These are phyloP conservation scores for Plasmopara viticola DNA, from an alignment of 352 stramenopile genomes.

Conservation along the genomic window DNA sequence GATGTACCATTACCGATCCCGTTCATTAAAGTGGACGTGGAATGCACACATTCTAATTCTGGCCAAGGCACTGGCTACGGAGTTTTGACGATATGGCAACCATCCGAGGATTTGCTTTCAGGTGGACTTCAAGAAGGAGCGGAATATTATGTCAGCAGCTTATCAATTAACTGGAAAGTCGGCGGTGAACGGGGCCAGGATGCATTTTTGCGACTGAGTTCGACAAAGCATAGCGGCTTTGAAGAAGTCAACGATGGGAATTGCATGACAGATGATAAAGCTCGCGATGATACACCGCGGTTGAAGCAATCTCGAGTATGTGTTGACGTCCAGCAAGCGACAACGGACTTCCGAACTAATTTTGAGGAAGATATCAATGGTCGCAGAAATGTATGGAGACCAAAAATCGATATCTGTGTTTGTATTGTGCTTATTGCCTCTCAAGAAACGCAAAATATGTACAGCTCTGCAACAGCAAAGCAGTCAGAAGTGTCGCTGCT, in stretches of 20 bases:
- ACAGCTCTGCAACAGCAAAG: slow-evolving; percentile 16
- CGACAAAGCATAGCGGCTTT: slow-evolving; percentile 52
- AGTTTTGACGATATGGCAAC: slow-evolving; percentile 61
- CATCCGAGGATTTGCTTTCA: slow-evolving; percentile 44
- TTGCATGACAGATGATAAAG: slow-evolving; percentile 1
- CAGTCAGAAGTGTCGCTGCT: slow-evolving; percentile 16
- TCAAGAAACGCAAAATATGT: slow-evolving; percentile 24
- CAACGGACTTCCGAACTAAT: slow-evolving; percentile 18
- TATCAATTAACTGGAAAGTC: slow-evolving; percentile 66
- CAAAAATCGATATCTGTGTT: slow-evolving; percentile 45
- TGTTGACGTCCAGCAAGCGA: slow-evolving; percentile 25
- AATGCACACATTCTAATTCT: slow-evolving; percentile 42
- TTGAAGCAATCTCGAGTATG: slow-evolving; percentile 6
- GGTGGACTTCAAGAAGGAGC: slow-evolving; percentile 38
- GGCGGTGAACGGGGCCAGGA: slow-evolving; percentile 27
- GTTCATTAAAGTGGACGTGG: slow-evolving; percentile 63
- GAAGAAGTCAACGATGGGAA: slow-evolving; percentile 20
- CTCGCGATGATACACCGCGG: neutral
- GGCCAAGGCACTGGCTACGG: slow-evolving; percentile 22
- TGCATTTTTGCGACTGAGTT: slow-evolving; percentile 50
- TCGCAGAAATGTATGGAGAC: slow-evolving; percentile 20
- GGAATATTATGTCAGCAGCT: slow-evolving; percentile 53
- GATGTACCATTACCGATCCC: slow-evolving; percentile 38
- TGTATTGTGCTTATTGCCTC: slow-evolving; percentile 35
- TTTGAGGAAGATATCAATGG: slow-evolving; percentile 10